Evolutionary conservation across 179 eudicot genomes (phyloP), one percentile per base, ranked within the genome.

Genomic region (Spergularia azorica): DNA sequence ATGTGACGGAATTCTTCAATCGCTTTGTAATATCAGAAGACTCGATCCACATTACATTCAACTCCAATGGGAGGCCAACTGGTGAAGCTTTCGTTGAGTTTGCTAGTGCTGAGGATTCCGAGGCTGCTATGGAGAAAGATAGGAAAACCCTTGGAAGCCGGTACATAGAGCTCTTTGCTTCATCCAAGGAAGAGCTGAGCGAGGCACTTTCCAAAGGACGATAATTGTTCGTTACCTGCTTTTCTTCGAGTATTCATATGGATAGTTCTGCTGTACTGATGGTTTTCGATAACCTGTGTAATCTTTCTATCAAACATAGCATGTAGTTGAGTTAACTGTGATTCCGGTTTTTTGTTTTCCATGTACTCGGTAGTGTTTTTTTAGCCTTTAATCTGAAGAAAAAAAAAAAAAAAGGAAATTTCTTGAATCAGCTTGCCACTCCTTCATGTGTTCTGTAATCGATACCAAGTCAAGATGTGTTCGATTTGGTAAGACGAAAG

Each of bases 11-110:
- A 7, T 92, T 95, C 80, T 95, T 94, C 79, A 84, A 80, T 77
- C 91, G 89, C 18, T 92, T 90, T 83, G 84, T 48, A 20, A 81
- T 95, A 36, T 67, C 89, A 4, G 97, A 91, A 69, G 91, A 81
- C 8, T 85, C 85, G 0, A 78, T 95, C 84, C 90, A 92, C 79
- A 77, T 95, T 61, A 86, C 88, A 14, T 81, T 87, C 21, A 89
- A 84, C 72, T 77, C 89, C 12, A 91, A 85, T 17, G 97, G 97
- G 60, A 87, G 95, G 81, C 88, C 91, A 58, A 90, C 96, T 3
- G 98, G 98, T 38, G 98, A 95, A 76, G 95, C 98, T 4, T 89
- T 87, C 79, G 98, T 95, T 60, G 94, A 90, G 86, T 95, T 95
- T 77, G 83, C 88, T 21, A 88, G 83, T 80, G 80, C 92, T 0